A percentile compares a stretch with the other conserved stretches of the same genome.
Conservation (phyloP, 2,329 filamentous ascomycete species). For the Penicillium oxalicum region DNA sequence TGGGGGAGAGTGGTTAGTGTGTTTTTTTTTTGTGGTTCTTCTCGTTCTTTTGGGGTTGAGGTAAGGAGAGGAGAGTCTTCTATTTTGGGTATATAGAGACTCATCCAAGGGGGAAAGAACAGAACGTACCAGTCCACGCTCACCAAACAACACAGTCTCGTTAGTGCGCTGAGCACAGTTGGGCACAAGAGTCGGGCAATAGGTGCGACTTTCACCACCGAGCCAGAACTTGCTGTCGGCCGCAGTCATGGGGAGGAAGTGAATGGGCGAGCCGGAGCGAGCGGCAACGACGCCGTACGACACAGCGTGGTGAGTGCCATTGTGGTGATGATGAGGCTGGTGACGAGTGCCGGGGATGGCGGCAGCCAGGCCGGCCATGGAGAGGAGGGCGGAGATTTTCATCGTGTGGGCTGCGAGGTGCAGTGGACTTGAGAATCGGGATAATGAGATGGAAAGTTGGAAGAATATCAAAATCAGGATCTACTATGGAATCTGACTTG, state of each 20-base stretch:
- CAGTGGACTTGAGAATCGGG: no score
- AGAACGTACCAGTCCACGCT: slow-evolving; percentile 28
- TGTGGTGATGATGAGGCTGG: slow-evolving; percentile 5
- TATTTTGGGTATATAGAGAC: no score
- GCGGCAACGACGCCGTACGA: slow-evolving; percentile 41
- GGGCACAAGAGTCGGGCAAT: slow-evolving; percentile 42
- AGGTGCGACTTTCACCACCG: slow-evolving; percentile 41
- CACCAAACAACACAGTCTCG: slow-evolving; percentile 42
- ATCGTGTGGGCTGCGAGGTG: slow-evolving; percentile 12
- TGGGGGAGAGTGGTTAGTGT: not conserved
- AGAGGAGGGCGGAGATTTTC: slow-evolving; percentile 23
- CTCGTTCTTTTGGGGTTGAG: no score
- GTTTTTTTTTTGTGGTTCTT: slow-evolving; percentile 15
- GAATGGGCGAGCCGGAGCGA: slow-evolving; percentile 44
- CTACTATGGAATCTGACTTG: no score
- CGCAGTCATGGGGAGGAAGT: slow-evolving; percentile 44
- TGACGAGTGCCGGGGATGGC: slow-evolving; percentile 16
- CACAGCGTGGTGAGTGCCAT: slow-evolving; percentile 4
- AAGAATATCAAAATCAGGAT: not conserved
- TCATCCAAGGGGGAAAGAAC: not conserved
- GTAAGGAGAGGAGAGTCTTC: no score
- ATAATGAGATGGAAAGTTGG: not conserved
- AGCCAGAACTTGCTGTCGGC: slow-evolving; percentile 44
- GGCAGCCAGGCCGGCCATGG: slow-evolving; percentile 21
- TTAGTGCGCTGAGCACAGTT: slow-evolving; percentile 40